Evolutionary conservation across 2,329 filamentous ascomycete genomes (phyloP).

Genomic region (Davidsoniella australis): DNA sequence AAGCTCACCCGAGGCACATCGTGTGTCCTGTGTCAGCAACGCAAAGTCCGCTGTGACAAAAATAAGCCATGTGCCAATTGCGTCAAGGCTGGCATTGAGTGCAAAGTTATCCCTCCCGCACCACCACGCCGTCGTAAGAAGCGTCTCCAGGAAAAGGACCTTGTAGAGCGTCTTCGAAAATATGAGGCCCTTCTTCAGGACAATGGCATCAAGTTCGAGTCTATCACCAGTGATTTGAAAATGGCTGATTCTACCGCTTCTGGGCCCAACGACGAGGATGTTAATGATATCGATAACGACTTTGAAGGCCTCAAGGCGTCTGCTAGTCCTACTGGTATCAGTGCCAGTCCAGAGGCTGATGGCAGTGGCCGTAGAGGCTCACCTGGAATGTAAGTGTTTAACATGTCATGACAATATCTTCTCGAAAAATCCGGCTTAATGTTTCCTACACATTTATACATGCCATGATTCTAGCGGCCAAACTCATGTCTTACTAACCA

Average conservation of each 20-base stretch:
- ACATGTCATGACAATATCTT: too few species aligned
- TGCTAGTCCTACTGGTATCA: constrained; percentile 17
- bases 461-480: too few species aligned
- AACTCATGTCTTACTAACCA: background rate
- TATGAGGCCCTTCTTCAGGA: constrained; percentile 51
- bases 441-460: too few species aligned
- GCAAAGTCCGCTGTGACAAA: constrained; percentile 60
- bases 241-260: background rate
- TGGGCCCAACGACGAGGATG: constrained; percentile 25
- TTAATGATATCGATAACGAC: constrained; percentile 38
- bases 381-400: too few species aligned
- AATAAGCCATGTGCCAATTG: constrained; percentile 52
- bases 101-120: constrained; percentile 38
- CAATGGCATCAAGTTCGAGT: constrained; percentile 52
- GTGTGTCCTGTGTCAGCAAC: constrained; percentile 59
- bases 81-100: constrained; percentile 43
- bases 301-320: constrained; percentile 38
- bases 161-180: constrained; percentile 49
- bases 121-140: constrained; percentile 42
- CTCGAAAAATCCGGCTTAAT: too few species aligned
- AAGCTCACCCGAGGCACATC: constrained; percentile 43
- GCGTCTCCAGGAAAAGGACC: constrained; percentile 50
- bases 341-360: background rate
- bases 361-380: too few species aligned
- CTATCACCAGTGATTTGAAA: constrained; percentile 33